A percentile compares a stretch with the other conserved stretches of the same genome.
phyloP scores from a whole-genome alignment of 2,329 filamentous ascomycete genomes.

The Pyricularia sp. region DNA sequence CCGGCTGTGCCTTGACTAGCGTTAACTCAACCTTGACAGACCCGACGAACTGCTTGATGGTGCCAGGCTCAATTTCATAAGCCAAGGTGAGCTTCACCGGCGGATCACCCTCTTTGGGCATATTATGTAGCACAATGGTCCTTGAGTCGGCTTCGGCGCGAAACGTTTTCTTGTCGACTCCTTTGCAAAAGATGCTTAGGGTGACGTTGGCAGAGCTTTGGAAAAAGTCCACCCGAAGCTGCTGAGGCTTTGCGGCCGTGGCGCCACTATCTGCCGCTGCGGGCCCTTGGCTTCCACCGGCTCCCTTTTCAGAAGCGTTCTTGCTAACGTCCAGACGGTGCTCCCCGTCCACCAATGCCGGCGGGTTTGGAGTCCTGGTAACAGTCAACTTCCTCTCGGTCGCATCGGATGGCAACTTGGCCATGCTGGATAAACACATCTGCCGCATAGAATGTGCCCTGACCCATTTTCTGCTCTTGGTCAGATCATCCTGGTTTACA shows the following conservation, averaged over 20 bases:
- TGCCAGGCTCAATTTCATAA: constrained; percentile 12
- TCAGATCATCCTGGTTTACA: constrained; percentile 2
- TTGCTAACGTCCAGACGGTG: constrained; percentile 6
- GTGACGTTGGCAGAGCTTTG: constrained; percentile 24
- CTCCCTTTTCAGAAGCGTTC: background rate
- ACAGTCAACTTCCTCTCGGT: constrained; percentile 32
- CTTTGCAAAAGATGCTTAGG: constrained; percentile 26
- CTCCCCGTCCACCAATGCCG: constrained; percentile 6
- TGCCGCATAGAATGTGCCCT: background rate
- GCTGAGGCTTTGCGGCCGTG: constrained; percentile 14
- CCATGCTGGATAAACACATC: constrained; percentile 26
- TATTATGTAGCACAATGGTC: constrained; percentile 1
- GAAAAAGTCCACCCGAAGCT: constrained; percentile 27
- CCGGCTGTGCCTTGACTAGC: constrained; percentile 15
- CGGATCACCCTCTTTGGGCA: constrained; percentile 11
- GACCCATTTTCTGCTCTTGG: constrained; percentile 10
- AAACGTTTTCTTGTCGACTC: constrained; percentile 15
- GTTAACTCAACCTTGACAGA: constrained; percentile 21
- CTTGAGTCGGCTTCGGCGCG: constrained; percentile 7
- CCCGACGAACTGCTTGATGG: constrained; percentile 13
- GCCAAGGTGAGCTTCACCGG: constrained; percentile 12
- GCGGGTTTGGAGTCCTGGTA: constrained; percentile 18
- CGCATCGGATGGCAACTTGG: constrained; percentile 29
- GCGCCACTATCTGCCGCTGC: background rate
- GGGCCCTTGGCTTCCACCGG: background rate